A percentile compares a stretch with the other conserved stretches of the same genome.
Evolutionary conservation across 169 alveolate species (phyloP).

Genomic region (Eimeria maxima): DNA sequence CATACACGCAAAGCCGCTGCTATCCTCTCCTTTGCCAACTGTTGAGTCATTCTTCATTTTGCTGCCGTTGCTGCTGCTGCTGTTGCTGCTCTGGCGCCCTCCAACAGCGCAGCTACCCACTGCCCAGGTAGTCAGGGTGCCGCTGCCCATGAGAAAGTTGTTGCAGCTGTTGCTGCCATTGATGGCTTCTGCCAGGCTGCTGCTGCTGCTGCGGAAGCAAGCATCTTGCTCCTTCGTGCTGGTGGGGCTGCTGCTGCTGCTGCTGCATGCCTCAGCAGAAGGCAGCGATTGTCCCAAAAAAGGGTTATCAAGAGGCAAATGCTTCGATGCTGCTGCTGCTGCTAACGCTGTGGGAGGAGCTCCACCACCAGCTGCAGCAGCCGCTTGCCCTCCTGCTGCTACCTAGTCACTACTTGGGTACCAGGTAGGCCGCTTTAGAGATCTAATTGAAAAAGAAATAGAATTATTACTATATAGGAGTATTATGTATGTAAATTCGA

Average conservation of each 20-base stretch:
- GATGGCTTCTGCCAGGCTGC: background rate
- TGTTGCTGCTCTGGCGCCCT: background rate
- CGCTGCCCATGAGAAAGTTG: constrained; percentile 11
- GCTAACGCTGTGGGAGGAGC: background rate
- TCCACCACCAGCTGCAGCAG: constrained; percentile 2
- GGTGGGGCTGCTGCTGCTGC: constrained; percentile 62
- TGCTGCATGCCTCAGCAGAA: constrained; percentile 19
- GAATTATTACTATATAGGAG: too few relatives aligned
- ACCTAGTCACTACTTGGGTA: background rate
- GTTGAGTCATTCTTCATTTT: background rate
- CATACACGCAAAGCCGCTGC: background rate
- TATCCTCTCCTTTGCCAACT: background rate
- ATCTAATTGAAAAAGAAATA: too few relatives aligned
- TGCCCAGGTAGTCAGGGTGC: constrained; percentile 20
- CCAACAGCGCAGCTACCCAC: constrained; percentile 6
- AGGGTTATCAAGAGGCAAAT: background rate
- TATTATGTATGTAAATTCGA: too few relatives aligned
- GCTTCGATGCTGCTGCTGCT: constrained; percentile 34
- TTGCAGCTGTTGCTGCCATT: constrained; percentile 37
- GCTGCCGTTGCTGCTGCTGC: constrained; percentile 67
- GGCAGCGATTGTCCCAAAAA: background rate
- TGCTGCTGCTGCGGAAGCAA: constrained; percentile 57
- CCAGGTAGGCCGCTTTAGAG: too few relatives aligned
- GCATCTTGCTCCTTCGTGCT: background rate
- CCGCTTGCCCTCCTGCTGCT: constrained; percentile 33